These are phyloP conservation scores for Trypanosomatidae sp. DNA, from an alignment of 208 protist genomes.

Conservation along the genomic window DNA sequence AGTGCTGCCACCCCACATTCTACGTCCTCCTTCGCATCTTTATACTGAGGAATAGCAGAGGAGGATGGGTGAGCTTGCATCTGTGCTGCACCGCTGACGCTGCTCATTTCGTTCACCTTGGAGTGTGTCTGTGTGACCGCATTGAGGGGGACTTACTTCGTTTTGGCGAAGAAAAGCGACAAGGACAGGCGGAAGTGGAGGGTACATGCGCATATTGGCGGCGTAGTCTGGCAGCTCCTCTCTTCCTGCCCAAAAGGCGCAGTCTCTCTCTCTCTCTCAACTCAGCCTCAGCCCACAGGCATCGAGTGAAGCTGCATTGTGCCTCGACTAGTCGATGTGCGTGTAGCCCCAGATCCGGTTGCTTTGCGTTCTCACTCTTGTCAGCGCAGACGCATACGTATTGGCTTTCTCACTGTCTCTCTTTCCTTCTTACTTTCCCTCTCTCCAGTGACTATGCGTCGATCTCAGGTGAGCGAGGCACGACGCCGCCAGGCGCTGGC, in stretches of 20 bases:
- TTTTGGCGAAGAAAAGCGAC: background rate
- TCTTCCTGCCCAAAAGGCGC: background rate
- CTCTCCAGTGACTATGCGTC: constrained; percentile 13
- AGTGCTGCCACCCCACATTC: background rate
- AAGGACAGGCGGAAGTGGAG: background rate
- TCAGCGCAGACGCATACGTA: background rate
- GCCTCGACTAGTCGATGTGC: background rate
- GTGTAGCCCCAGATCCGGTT: background rate
- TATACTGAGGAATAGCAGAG: background rate
- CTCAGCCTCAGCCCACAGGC: background rate
- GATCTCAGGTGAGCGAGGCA: constrained; percentile 14
- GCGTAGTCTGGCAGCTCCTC: background rate
- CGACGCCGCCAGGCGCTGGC: constrained; percentile 25
- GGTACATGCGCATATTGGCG: background rate
- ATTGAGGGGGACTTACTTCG: background rate
- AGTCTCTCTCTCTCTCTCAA: background rate
- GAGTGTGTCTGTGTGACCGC: background rate
- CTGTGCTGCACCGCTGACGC: background rate
- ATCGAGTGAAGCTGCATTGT: background rate
- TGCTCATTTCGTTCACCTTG: background rate
- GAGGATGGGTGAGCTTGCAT: background rate
- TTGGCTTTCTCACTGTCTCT: background rate
- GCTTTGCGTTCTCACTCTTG: background rate
- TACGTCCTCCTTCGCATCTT: background rate
- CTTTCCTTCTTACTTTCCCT: background rate